A percentile compares a stretch with the other conserved stretches of the same genome.
Evolutionary conservation across 768 basidiomycete genomes (phyloP).

Genomic region (Amanita jacksonii): DNA sequence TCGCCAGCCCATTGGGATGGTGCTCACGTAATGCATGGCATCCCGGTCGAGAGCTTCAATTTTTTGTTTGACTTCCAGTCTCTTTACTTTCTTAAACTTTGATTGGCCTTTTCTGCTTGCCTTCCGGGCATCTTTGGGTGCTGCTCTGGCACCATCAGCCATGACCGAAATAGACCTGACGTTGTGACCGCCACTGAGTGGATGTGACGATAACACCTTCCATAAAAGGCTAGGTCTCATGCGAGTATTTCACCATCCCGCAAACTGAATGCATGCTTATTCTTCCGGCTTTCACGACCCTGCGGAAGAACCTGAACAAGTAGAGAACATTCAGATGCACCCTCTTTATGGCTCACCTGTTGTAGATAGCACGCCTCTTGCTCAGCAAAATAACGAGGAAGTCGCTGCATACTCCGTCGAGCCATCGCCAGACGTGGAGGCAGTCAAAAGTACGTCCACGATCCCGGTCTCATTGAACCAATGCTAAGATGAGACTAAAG

Average conservation of each 20-base stretch:
- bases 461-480: too few relatives aligned
- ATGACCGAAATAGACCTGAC: too few relatives aligned
- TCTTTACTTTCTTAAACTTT: constrained; percentile 34
- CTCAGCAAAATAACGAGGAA: background rate
- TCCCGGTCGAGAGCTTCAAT: constrained; percentile 40
- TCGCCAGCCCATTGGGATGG: background rate
- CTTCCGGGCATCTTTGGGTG: background rate
- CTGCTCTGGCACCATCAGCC: too few relatives aligned
- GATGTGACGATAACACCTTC: too few relatives aligned
- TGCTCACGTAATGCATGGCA: constrained; percentile 41
- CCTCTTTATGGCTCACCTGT: constrained; percentile 3
- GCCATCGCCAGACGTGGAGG: background rate
- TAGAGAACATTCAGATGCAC: constrained; percentile 5
- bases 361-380: background rate
- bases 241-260: constrained; percentile 7
- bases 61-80: constrained; percentile 36
- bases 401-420: background rate
- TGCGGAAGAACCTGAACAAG: constrained; percentile 3
- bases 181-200: too few relatives aligned
- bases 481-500: constrained; percentile 10
- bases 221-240: too few relatives aligned
- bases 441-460: background rate
- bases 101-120: background rate
- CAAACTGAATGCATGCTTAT: background rate
- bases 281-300: background rate